Evolutionary conservation across 768 basidiomycete species (phyloP).

Genomic region (Ramaria sp.): DNA sequence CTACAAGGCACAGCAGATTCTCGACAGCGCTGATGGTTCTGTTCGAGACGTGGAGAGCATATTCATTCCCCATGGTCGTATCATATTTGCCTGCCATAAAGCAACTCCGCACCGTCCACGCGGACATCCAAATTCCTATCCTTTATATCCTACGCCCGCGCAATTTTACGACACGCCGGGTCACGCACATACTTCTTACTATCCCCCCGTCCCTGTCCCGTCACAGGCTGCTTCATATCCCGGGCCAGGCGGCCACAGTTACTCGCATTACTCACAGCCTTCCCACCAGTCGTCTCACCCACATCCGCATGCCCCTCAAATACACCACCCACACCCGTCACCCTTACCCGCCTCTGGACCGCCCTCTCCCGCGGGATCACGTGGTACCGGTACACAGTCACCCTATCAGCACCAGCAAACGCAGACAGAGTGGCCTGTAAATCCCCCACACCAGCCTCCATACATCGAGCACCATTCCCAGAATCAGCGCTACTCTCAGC

Average conservation of each 20-base stretch:
- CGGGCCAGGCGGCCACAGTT: slow-evolving; percentile 12
- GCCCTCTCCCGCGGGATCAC: background rate
- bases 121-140: background rate
- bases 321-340: background rate
- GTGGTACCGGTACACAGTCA: slow-evolving; percentile 9
- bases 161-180: background rate
- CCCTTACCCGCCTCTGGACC: slow-evolving; percentile 14
- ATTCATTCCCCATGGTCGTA: slow-evolving; percentile 82
- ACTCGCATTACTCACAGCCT: slow-evolving; percentile 17
- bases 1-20: slow-evolving; percentile 62
- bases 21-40: slow-evolving; percentile 35
- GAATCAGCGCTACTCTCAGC: background rate
- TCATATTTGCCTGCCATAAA: slow-evolving; percentile 70
- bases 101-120: slow-evolving; percentile 30
- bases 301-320: background rate
- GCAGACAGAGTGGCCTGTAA: slow-evolving; percentile 33
- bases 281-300: slow-evolving; percentile 14
- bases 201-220: background rate
- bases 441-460: slow-evolving; percentile 15
- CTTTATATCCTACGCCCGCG: background rate
- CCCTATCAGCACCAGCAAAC: slow-evolving; percentile 26
- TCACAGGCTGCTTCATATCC: background rate
- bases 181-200: background rate
- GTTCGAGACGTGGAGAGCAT: slow-evolving; percentile 71
- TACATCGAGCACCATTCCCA: background rate